Base-by-base conservation (phyloP, 768 basidiomycete genomes). In the Kwoniella mangroviensis region DNA sequence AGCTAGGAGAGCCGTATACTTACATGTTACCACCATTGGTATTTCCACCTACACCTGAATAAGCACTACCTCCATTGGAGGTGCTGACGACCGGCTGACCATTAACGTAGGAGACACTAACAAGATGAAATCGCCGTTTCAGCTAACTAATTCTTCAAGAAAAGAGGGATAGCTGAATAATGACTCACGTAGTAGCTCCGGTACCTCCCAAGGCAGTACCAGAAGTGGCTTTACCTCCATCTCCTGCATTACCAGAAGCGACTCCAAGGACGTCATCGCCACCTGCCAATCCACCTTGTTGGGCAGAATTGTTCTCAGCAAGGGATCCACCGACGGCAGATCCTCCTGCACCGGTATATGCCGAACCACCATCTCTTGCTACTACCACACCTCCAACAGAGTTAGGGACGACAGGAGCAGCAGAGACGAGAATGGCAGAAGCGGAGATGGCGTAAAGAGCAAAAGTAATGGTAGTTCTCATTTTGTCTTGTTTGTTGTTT, bases 281-380 rank as follows among this genome's bases (percentile, higher is more conserved):
- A 21, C 68, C 68, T 3, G 62, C 56, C 13, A 63, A 40, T 41
- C 59, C 58, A 17, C 58, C 61, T 11, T 61, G 24, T n/a, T 45
- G 59, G 41, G 73, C 71, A 56, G 68, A 59, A 54, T 73, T 71
- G 58, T 68, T 72, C 42, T 73, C 64, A 57, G 64, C 42, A 11
- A 58, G 53, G 42, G 74, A 68, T 0, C 77, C 77, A 17, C 77
- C 77, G 24, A 74, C 45, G 22, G 77, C 72, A 22, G 68, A 66
- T n/a, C 77, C 77, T 17, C 75, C 77, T 15, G 75, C 75, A 58
- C 77, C 77, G 43, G 77, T 78, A 55, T 78, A 78, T 52, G 74
- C 77, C 40, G 68, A 68, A 17, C 77, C 77, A 13, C 77, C 77
- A 54, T 78, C 73, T 22, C 60, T 56, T 24, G 59, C 59, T 13